These are phyloP conservation scores for Oligophagozyma castellii DNA, from an alignment of 1,139 yeast genomes.

Conservation along the genomic window DNA sequence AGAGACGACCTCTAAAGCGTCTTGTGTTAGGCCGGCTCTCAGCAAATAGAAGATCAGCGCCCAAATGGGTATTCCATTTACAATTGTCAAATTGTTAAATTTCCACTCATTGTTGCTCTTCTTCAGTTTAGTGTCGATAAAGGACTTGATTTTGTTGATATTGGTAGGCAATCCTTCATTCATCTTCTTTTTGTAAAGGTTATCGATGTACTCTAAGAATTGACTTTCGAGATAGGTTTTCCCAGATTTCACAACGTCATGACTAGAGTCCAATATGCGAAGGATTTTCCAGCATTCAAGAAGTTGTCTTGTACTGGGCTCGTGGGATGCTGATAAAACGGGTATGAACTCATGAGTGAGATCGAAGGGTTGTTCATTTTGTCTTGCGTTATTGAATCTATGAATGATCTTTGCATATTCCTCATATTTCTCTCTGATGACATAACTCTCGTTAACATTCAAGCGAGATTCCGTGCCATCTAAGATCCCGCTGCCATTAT, in stretches of 20 bases:
- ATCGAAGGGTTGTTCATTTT: constrained; percentile 29
- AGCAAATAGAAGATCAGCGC: constrained; percentile 73
- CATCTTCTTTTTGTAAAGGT: constrained; percentile 49
- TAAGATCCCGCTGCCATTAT: constrained; percentile 18
- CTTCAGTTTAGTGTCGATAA: constrained; percentile 37
- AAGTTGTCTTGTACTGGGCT: constrained; percentile 48
- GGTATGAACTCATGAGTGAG: constrained; percentile 25
- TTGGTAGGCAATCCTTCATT: constrained; percentile 59
- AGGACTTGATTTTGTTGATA: constrained; percentile 56
- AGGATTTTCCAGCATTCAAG: constrained; percentile 53
- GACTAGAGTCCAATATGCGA: constrained; percentile 13
- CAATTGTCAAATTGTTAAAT: constrained; percentile 37
- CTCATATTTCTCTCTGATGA: constrained; percentile 48
- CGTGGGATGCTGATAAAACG: constrained; percentile 27
- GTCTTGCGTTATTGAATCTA: constrained; percentile 56
- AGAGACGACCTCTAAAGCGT: constrained; percentile 51
- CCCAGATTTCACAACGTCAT: constrained; percentile 41
- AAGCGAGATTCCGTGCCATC: constrained; percentile 25
- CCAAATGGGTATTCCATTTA: constrained; percentile 87
- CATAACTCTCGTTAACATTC: constrained; percentile 29
- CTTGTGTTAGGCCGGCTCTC: constrained; percentile 70
- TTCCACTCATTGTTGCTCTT: constrained; percentile 37
- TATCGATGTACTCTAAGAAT: constrained; percentile 62
- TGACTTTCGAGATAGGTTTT: constrained; percentile 57
- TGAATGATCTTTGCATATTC: constrained; percentile 59